A percentile compares a stretch with the other conserved stretches of the same genome.
phyloP scores from a whole-genome alignment of 495 filamentous ascomycete species.

The Hyaloscypha finlandica region DNA sequence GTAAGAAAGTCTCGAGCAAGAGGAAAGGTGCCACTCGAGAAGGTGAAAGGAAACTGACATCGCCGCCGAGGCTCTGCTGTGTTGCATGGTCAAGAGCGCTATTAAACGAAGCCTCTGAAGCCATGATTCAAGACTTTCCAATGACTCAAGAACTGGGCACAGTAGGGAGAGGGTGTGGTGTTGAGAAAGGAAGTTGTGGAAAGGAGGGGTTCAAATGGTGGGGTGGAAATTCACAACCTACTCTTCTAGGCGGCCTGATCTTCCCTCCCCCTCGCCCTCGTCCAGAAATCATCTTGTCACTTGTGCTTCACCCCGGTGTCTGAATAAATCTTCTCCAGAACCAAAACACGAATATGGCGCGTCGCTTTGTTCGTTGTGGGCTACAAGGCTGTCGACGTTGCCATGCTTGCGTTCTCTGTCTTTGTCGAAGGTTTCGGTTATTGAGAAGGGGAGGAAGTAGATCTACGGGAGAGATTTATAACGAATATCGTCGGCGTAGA shows the following conservation, averaged over 20 bases:
- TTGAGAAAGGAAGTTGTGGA: neutral
- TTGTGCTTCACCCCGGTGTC: neutral
- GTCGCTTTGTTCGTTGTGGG: slow-evolving; percentile 1
- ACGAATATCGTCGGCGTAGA: neutral
- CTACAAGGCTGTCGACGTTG: slow-evolving; percentile 17
- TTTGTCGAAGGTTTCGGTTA: neutral
- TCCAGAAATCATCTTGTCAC: slow-evolving; percentile 59
- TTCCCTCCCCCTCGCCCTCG: slow-evolving; percentile 58
- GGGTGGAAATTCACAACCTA: slow-evolving; percentile 43
- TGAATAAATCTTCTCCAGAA: neutral
- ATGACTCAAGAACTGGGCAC: neutral
- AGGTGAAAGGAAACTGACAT: neutral
- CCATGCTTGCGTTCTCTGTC: neutral
- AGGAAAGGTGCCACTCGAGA: neutral
- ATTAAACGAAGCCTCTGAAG: neutral
- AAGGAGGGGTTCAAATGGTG: slow-evolving; percentile 6
- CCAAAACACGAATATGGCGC: neutral
- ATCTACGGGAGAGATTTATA: neutral
- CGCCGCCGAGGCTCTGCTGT: neutral
- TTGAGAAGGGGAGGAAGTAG: neutral
- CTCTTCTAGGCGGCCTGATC: slow-evolving; percentile 72
- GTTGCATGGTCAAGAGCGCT: slow-evolving; percentile 10
- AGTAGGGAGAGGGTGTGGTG: neutral
- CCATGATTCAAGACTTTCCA: neutral
- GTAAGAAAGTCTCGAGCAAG: neutral